phyloP scores from a whole-genome alignment of 2,329 filamentous ascomycete species.

The Clarireedia monteithiana region DNA sequence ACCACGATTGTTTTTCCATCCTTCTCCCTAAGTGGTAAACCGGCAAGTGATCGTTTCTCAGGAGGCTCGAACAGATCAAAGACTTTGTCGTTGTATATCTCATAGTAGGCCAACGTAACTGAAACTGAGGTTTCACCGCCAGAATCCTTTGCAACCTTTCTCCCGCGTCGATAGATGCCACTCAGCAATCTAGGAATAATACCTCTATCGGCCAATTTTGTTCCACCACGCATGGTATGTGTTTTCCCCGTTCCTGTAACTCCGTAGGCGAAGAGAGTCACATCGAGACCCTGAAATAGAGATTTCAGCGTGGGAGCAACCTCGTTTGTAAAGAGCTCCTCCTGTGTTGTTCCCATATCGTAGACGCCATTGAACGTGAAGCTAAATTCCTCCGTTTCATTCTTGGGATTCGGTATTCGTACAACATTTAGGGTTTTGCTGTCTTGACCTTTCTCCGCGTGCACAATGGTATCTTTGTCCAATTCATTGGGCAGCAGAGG shows the following conservation, averaged over 20 bases:
- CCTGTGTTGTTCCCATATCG: constrained; percentile 70
- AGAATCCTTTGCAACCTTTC: constrained; percentile 78
- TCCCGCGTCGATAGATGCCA: constrained; percentile 74
- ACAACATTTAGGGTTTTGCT: constrained; percentile 61
- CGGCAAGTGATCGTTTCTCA: constrained; percentile 69
- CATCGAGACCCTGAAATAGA: constrained; percentile 80
- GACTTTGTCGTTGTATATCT: constrained; percentile 95
- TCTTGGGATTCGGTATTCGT: constrained; percentile 90
- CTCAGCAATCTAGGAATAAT: constrained; percentile 82
- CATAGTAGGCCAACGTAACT: constrained; percentile 82
- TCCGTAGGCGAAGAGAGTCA: constrained; percentile 88
- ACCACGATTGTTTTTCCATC: constrained; percentile 82
- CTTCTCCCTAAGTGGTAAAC: constrained; percentile 76
- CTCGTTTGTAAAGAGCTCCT: constrained; percentile 86
- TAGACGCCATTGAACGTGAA: constrained; percentile 96
- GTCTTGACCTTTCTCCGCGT: constrained; percentile 53
- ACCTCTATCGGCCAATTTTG: constrained; percentile 77
- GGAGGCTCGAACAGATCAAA: constrained; percentile 83
- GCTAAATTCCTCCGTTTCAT: constrained; percentile 81
- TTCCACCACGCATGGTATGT: constrained; percentile 89
- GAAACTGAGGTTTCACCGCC: constrained; percentile 61
- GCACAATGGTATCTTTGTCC: constrained; percentile 81
- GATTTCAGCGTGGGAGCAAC: constrained; percentile 86
- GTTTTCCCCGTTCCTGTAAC: constrained; percentile 93
- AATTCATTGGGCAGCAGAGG: constrained; percentile 80